phyloP scores from a whole-genome alignment of 2,329 filamentous ascomycete genomes.

The Pseudogymnoascus sp. region DNA sequence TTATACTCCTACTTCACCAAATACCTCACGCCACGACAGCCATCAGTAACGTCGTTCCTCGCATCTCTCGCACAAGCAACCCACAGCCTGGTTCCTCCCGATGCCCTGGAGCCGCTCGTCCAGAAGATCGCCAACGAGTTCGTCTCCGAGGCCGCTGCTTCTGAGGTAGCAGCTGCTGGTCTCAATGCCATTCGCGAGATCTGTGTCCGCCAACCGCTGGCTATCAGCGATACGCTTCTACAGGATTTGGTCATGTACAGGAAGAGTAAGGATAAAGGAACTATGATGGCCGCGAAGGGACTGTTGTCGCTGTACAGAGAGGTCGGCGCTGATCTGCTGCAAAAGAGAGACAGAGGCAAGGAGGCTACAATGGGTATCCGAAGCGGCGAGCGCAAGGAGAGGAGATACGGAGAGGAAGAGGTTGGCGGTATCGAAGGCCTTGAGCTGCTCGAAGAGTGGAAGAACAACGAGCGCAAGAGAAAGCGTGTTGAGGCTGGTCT shows the following conservation, averaged over 20 bases:
- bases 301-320: slow-evolving; percentile 85
- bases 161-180: slow-evolving; percentile 85
- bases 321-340: slow-evolving; percentile 79
- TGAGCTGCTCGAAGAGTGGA: slow-evolving; percentile 86
- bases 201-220: slow-evolving; percentile 84
- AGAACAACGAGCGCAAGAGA: slow-evolving; percentile 75
- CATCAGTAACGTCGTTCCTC: slow-evolving; percentile 84
- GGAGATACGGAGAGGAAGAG: slow-evolving; percentile 75
- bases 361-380: slow-evolving; percentile 77
- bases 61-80: slow-evolving; percentile 88
- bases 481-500: slow-evolving; percentile 63
- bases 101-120: slow-evolving; percentile 81
- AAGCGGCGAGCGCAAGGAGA: slow-evolving; percentile 65
- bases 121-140: slow-evolving; percentile 98
- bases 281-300: slow-evolving; percentile 97
- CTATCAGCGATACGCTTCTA: slow-evolving; percentile 90
- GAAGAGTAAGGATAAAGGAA: slow-evolving; percentile 96
- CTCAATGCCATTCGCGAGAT: slow-evolving; percentile 93
- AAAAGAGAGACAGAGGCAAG: slow-evolving; percentile 86
- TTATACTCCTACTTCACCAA: slow-evolving; percentile 97
- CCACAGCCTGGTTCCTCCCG: slow-evolving; percentile 84
- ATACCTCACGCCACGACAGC: slow-evolving; percentile 79
- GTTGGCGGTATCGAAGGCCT: slow-evolving; percentile 81
- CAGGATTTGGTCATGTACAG: slow-evolving; percentile 94
- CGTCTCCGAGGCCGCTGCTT: slow-evolving; percentile 85